Evolutionary conservation across 1,139 yeast species (phyloP), one percentile per base, ranked within the genome.

Genomic region (Candida sp.): DNA sequence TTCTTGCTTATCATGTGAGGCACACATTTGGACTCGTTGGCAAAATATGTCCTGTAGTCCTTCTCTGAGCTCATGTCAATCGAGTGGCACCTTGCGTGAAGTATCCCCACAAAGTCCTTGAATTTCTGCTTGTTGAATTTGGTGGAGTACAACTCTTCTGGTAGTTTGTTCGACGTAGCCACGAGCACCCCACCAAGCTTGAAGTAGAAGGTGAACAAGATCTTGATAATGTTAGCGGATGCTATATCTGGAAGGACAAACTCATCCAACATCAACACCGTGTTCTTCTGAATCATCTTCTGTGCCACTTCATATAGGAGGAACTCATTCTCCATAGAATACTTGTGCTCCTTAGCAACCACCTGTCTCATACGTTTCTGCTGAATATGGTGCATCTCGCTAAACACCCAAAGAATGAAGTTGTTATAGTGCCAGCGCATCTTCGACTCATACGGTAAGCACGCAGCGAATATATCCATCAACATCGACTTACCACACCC

Each of bases 401-500:
- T 74, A 57, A 81, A 86, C 0, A 87, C 84, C 85, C 88, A 85
- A 3, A 86, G 70, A 63, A 87, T 87, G 61, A 88, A 86, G 56
- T 83, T 85, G 58, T 83, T 83, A 61, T 84, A 87, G 61, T 87
- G 93, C 85, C 90, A 84, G 53, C 93, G 72, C 72, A 83, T 79
- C 61, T 88, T 88, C 2, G 86, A 80, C 26, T 74, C 71, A 56
- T 84, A 83, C 0, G 92, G 93, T 35, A 87, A 68, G 1, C 87
- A 77, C 42, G 76, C 73, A 1, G 91, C 91, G 70, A 87, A 86
- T 25, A 87, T 79, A 58, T 86, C 92, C 84, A 86, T 82, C 46
- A 87, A 65, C 87, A 87, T 83, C 1, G 90, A 84, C 60, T 87
- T 87, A 2, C 93, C 93, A 61, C 89, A 84, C 0, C 92, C 92